Evolutionary conservation across 805 yeast genomes (phyloP), one percentile per base, ranked within the genome.

Genomic region (Candida railenensis): DNA sequence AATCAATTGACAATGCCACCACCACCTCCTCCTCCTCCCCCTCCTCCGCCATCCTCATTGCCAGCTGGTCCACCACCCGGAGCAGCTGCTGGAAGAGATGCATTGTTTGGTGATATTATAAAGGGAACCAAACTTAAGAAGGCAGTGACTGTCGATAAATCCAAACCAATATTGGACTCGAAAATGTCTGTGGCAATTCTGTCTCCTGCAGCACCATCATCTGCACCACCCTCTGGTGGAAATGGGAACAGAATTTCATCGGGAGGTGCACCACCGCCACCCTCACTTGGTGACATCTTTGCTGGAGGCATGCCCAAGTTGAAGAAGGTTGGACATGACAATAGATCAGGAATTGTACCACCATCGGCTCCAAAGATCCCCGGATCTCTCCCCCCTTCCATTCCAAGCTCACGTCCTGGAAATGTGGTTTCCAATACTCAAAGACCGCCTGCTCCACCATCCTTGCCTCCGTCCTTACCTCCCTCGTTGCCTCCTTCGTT

Each of bases 291-390:
- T 15, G 85, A 82, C 43, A 73, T 85, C 14, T 83, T 85, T 65
- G 89, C 94, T 2, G 88, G 85, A 4, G 95, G 95, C 1, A 74
- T 88, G 64, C 94, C 95, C 5, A 85, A 85, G 56, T 71, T 87
- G 50, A 81, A 78, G 44, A 61, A 63, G 37, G 61, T 58, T 7
- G 49, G 51, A 25, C 39, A 36, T 9, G 74, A 72, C 48, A 71
- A 69, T 49, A 60, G 76, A 34, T 36, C 66, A 15, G 69, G 66
- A 1, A 56, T 67, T 14, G 60, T 69, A 9, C 73, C 74, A 1
- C 51, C 57, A 7, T 55, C 69, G 14, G 74, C 76, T 2, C 78
- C 79, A 5, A 50, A 56, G 30, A 60, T 69, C 32, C 76, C 77
- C n/a, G 22, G 18, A 14, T 4, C 33, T 43, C 34, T n/a, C 45